Percentiles rank a stretch among this genome's conserved stretches.
These are phyloP conservation scores for Stagonosporopsis cucurbitacearum DNA, from an alignment of 2,329 filamentous ascomycete genomes.

Conservation along the genomic window DNA sequence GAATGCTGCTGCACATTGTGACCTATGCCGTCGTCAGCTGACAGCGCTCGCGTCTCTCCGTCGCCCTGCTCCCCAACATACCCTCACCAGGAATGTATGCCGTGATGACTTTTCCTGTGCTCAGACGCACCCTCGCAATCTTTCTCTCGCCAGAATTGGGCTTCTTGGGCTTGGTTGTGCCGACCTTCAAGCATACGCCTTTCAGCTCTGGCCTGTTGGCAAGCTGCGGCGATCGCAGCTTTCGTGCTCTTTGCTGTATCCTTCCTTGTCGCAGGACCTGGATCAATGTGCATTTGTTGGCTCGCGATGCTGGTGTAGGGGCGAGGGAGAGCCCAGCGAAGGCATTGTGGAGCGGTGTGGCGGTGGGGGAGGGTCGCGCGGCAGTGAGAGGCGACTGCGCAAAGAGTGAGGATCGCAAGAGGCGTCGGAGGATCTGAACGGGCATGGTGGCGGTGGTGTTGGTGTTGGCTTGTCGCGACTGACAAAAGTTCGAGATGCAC, in stretches of 20 bases:
- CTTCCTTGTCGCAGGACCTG: conserved; percentile 72
- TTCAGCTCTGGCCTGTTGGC: conserved; percentile 81
- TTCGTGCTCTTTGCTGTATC: conserved; percentile 78
- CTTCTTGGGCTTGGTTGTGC: conserved; percentile 95
- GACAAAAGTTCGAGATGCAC: conserved; percentile 25
- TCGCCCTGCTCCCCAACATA: conserved; percentile 43
- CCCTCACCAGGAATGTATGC: conserved; percentile 96
- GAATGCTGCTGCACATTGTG: conserved; percentile 99
- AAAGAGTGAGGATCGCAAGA: conserved; percentile 46
- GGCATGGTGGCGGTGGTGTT: conserved; percentile 44
- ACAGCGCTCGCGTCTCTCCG: conserved; percentile 1
- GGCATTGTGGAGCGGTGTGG: conserved; percentile 29
- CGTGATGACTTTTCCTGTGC: conserved; percentile 84
- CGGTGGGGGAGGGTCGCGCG: conserved; percentile 30
- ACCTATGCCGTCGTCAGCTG: conserved; percentile 54
- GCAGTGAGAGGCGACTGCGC: conserved; percentile 22
- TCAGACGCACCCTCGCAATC: conserved; percentile 88
- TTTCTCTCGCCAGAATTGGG: conserved; percentile 98
- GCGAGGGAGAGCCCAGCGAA: conserved; percentile 33
- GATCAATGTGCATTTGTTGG: conserved; percentile 55
- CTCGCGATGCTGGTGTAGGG: conserved; percentile 49
- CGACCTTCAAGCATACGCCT: conserved; percentile 94
- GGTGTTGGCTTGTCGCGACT: conserved; percentile 9
- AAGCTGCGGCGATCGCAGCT: conserved; percentile 87
- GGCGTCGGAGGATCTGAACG: conserved; percentile 47